Conservation (phyloP, 495 filamentous ascomycete genomes). For the Podospora pseudoanserina region DNA sequence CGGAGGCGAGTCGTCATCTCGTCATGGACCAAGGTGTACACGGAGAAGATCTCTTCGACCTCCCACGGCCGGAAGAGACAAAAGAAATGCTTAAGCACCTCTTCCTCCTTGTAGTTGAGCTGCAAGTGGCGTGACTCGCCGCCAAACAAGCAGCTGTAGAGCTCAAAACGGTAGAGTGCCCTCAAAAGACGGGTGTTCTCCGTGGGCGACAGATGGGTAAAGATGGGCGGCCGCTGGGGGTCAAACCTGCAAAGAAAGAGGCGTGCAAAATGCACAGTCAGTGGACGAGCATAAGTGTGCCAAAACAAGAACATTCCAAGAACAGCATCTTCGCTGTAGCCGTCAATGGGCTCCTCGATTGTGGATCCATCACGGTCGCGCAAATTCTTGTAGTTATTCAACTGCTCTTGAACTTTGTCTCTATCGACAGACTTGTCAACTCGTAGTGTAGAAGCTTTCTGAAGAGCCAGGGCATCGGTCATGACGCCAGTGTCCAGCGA, state of each 20-base stretch:
- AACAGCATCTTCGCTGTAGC: neutral
- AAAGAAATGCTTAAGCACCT: neutral
- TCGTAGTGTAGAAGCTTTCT: neutral
- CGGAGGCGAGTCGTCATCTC: neutral
- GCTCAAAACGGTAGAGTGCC: neutral
- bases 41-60: neutral
- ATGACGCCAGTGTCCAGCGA: neutral
- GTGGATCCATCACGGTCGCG: neutral
- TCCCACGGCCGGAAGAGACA: neutral
- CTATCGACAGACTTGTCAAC: neutral
- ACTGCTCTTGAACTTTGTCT: neutral
- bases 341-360: neutral
- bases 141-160: neutral
- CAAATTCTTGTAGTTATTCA: neutral
- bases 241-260: neutral
- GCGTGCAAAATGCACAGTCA: neutral
- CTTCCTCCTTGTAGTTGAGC: neutral
- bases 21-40: neutral
- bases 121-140: neutral
- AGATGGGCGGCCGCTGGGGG: neutral
- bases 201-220: neutral
- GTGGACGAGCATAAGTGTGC: neutral
- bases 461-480: neutral
- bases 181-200: neutral
- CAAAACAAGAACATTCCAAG: neutral